Conservation (phyloP, 2,329 filamentous ascomycete genomes). For the Fonsecaea nubica region DNA sequence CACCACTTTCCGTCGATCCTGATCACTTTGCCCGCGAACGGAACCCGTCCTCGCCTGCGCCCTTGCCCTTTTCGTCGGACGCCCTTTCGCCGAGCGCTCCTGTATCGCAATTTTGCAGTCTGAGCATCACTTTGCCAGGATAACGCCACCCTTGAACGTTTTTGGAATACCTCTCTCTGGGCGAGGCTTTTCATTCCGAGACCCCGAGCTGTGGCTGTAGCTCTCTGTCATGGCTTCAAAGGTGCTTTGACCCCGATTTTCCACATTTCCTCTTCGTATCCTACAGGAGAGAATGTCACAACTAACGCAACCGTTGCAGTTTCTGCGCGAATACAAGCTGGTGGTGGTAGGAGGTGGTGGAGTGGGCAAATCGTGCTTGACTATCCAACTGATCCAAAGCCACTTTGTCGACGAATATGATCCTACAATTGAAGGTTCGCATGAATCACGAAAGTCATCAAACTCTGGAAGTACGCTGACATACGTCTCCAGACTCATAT, state of each 20-base stretch:
- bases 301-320: constrained; percentile 61
- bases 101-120: constrained; percentile 19
- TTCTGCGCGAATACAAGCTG: constrained; percentile 90
- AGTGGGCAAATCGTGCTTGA: constrained; percentile 98
- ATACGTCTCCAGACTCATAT: constrained; percentile 78
- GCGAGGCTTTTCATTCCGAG: constrained; percentile 28
- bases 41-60: constrained; percentile 2
- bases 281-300: constrained; percentile 24
- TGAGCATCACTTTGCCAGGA: constrained; percentile 11
- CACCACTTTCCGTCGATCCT: constrained; percentile 6
- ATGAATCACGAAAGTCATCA: not conserved
- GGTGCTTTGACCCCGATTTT: constrained; percentile 44
- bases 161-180: constrained; percentile 31
- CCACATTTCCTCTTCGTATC: constrained; percentile 11
- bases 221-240: constrained; percentile 47
- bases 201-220: constrained; percentile 17
- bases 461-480: constrained; percentile 19
- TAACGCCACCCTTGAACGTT: constrained; percentile 21
- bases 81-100: constrained; percentile 27
- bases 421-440: constrained; percentile 90
- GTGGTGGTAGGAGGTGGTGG: constrained; percentile 98
- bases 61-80: constrained; percentile 7
- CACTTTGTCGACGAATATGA: constrained; percentile 99
- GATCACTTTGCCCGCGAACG: not conserved
- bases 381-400: constrained; percentile 92